Percentiles rank a stretch among this genome's conserved stretches.
phyloP scores from a whole-genome alignment of 176 grass and related monocot species.

The Cenchrus purpureus region DNA sequence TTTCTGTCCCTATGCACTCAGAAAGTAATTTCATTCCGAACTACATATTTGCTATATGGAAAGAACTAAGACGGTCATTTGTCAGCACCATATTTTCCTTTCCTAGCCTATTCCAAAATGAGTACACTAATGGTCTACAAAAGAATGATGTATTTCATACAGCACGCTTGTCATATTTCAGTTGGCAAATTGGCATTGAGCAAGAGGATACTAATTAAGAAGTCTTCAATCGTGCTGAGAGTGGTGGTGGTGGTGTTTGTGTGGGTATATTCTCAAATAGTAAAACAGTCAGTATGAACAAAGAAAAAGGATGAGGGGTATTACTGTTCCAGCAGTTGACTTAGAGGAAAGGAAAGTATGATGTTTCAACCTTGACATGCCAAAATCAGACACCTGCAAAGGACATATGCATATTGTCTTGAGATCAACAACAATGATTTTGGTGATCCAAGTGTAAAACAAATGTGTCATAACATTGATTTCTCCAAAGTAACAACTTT shows the following conservation, averaged over 20 bases:
- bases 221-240: conserved; percentile 1
- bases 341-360: conserved; percentile 95
- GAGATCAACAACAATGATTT: conserved; percentile 24
- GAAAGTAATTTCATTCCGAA: neutral
- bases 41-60: neutral
- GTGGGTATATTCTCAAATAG: neutral
- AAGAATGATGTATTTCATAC: neutral
- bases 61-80: neutral
- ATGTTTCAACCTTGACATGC: conserved; percentile 99
- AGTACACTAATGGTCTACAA: conserved; percentile 4
- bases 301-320: conserved; percentile 31
- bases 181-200: neutral
- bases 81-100: neutral
- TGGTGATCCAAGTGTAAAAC: neutral
- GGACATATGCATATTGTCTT: conserved; percentile 23
- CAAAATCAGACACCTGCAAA: conserved; percentile 97
- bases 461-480: conserved; percentile 15
- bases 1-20: neutral
- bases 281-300: conserved; percentile 10
- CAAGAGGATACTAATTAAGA: neutral
- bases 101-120: neutral
- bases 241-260: neutral
- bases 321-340: conserved; percentile 97
- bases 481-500: conserved; percentile 30
- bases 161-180: conserved; percentile 3